phyloP scores from a whole-genome alignment of 768 basidiomycete species.

The Cubamyces lactineus region DNA sequence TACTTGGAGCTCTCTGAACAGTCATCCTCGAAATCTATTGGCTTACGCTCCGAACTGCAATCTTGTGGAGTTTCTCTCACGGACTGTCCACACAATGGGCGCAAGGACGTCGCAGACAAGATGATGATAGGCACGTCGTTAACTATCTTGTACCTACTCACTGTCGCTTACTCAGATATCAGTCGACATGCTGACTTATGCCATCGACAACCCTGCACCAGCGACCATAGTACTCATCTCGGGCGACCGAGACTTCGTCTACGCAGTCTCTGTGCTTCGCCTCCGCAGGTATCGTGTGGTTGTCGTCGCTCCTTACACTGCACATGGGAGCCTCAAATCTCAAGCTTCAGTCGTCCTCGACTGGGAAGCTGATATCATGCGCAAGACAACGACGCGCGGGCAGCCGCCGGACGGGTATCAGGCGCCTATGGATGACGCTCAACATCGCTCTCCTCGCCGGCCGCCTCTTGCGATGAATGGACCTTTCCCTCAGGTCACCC shows the following conservation, averaged over 20 bases:
- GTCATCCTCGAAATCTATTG: slow-evolving; percentile 40
- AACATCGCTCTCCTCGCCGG: slow-evolving; percentile 19
- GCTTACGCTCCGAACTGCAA: slow-evolving; percentile 48
- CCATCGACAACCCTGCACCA: slow-evolving; percentile 58
- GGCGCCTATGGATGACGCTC: slow-evolving; percentile 10
- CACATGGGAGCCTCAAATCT: slow-evolving; percentile 51
- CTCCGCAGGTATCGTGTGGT: slow-evolving; percentile 29
- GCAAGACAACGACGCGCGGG: slow-evolving; percentile 14
- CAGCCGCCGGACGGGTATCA: slow-evolving; percentile 8
- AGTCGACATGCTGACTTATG: slow-evolving; percentile 73
- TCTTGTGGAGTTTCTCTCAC: slow-evolving; percentile 51
- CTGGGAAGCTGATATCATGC: slow-evolving; percentile 49
- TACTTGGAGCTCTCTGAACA: slow-evolving; percentile 54
- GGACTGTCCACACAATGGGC: slow-evolving; percentile 35
- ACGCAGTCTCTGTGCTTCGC: slow-evolving; percentile 46
- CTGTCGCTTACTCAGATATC: slow-evolving; percentile 4
- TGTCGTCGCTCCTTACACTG: slow-evolving; percentile 36
- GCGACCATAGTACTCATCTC: slow-evolving; percentile 65
- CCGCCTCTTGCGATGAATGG: slow-evolving; percentile 11
- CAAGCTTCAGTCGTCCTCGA: slow-evolving; percentile 62
- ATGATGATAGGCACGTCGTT: slow-evolving; percentile 51
- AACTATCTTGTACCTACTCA: slow-evolving; percentile 29
- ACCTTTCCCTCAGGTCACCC: slow-evolving; percentile 3
- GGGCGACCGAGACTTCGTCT: slow-evolving; percentile 70
- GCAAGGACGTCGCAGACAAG: slow-evolving; percentile 47